These are phyloP conservation scores for Penicillium sp. DNA, from an alignment of 2,329 filamentous ascomycete genomes.

Conservation along the genomic window DNA sequence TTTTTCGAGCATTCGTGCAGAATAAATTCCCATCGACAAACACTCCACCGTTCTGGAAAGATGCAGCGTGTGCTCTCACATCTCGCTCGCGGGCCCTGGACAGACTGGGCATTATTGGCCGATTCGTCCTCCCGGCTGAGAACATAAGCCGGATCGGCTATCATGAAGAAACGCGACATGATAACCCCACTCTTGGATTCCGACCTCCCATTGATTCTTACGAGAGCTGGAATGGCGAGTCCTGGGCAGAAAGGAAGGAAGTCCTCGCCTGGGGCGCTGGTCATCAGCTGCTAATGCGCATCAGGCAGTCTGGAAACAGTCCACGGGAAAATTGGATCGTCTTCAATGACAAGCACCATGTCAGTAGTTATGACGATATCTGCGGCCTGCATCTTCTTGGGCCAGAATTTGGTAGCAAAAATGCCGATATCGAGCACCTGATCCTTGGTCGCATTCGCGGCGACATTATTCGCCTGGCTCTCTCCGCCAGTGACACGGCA, in stretches of 20 bases:
- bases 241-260: constrained; percentile 53
- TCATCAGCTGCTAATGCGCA: constrained; percentile 53
- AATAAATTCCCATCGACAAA: constrained; percentile 48
- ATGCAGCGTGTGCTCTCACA: constrained; percentile 55
- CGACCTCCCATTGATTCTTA: constrained; percentile 59
- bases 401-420: constrained; percentile 37
- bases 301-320: constrained; percentile 44
- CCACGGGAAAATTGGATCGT: constrained; percentile 47
- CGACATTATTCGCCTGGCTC: constrained; percentile 45
- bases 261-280: constrained; percentile 61
- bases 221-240: constrained; percentile 49
- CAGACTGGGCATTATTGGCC: constrained; percentile 54
- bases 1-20: constrained; percentile 48
- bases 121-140: constrained; percentile 49
- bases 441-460: constrained; percentile 59
- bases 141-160: constrained; percentile 41
- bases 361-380: constrained; percentile 59
- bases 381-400: constrained; percentile 55
- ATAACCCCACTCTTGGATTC: constrained; percentile 56
- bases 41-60: constrained; percentile 46
- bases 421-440: constrained; percentile 44
- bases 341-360: constrained; percentile 52
- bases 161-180: constrained; percentile 38
- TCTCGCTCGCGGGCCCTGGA: constrained; percentile 59
- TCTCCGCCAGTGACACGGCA: constrained; percentile 29